Conservation (phyloP, 2,329 filamentous ascomycete species). For the Alternaria burnsii region DNA sequence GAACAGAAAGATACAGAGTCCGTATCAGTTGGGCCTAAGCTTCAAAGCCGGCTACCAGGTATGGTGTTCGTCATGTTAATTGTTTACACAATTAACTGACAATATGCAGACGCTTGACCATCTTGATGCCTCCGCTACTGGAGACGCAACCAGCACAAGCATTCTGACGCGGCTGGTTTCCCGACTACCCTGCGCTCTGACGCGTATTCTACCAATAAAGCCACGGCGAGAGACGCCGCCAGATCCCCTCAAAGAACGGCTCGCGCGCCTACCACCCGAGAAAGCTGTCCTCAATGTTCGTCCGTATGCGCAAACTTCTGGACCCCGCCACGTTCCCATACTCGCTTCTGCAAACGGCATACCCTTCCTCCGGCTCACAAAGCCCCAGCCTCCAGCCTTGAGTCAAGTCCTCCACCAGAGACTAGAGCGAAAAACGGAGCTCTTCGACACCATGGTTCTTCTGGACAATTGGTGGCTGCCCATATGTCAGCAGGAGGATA, state of each 20-base stretch:
- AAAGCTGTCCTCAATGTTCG: slow-evolving; percentile 59
- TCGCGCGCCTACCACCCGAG: slow-evolving; percentile 48
- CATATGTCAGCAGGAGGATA: slow-evolving; percentile 56
- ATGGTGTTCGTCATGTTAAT: background rate
- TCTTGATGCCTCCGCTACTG: slow-evolving; percentile 53
- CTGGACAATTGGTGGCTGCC: slow-evolving; percentile 55
- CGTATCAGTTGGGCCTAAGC: slow-evolving; percentile 67
- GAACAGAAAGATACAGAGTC: slow-evolving; percentile 66
- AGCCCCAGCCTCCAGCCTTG: slow-evolving; percentile 70
- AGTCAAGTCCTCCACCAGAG: slow-evolving; percentile 66
- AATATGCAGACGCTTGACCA: slow-evolving; percentile 50
- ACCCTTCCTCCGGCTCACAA: slow-evolving; percentile 72
- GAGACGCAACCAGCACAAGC: slow-evolving; percentile 35
- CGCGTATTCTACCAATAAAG: slow-evolving; percentile 24
- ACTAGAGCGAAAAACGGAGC: slow-evolving; percentile 54
- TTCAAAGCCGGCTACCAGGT: slow-evolving; percentile 75
- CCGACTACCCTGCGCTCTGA: slow-evolving; percentile 51
- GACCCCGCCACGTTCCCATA: slow-evolving; percentile 66
- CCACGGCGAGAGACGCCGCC: slow-evolving; percentile 11
- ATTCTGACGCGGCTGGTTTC: slow-evolving; percentile 43
- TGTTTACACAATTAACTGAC: slow-evolving; percentile 15
- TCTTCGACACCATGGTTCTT: slow-evolving; percentile 51
- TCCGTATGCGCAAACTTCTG: slow-evolving; percentile 60
- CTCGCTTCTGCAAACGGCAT: slow-evolving; percentile 64
- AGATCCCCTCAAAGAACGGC: slow-evolving; percentile 27